Evolutionary conservation across 2,329 filamentous ascomycete genomes (phyloP).

Genomic region (Chrysosporium queenslandicum): DNA sequence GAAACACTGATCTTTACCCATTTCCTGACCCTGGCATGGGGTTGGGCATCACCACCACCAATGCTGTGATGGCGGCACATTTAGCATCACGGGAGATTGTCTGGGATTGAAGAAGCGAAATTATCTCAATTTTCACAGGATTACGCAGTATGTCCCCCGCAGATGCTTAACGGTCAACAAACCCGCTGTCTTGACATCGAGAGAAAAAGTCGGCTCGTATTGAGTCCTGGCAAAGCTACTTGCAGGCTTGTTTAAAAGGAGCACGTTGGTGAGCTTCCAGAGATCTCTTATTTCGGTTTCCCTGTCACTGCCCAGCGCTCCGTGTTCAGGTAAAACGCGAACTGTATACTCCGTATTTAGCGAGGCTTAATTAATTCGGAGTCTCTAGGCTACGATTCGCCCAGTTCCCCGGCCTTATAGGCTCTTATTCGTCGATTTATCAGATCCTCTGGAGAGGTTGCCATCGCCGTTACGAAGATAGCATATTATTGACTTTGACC

Average conservation of each 20-base stretch:
- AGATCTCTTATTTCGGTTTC: too few relatives aligned
- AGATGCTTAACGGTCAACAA: not conserved
- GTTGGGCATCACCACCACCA: not conserved
- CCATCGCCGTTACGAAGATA: slow-evolving; percentile 7
- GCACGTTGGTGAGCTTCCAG: too few relatives aligned
- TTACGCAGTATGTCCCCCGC: too few relatives aligned
- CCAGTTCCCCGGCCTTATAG: not conserved
- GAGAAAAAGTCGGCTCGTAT: not conserved
- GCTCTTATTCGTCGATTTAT: not conserved
- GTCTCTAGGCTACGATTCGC: not conserved
- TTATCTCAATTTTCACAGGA: not conserved
- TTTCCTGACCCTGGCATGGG: too few relatives aligned
- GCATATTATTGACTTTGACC: slow-evolving; percentile 2
- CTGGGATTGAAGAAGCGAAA: slow-evolving; percentile 3
- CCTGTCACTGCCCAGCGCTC: not conserved
- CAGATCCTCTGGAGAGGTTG: not conserved
- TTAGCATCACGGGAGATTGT: not conserved
- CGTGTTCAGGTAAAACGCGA: not conserved
- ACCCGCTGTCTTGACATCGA: not conserved
- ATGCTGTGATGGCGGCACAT: not conserved
- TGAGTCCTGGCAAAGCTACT: not conserved
- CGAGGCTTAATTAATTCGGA: not conserved
- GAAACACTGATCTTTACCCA: too few relatives aligned
- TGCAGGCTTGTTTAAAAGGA: not conserved
- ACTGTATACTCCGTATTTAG: not conserved